Base-by-base conservation (phyloP, 225 moss, liverwort and hornwort genomes). In the Lunularia cruciata region DNA sequence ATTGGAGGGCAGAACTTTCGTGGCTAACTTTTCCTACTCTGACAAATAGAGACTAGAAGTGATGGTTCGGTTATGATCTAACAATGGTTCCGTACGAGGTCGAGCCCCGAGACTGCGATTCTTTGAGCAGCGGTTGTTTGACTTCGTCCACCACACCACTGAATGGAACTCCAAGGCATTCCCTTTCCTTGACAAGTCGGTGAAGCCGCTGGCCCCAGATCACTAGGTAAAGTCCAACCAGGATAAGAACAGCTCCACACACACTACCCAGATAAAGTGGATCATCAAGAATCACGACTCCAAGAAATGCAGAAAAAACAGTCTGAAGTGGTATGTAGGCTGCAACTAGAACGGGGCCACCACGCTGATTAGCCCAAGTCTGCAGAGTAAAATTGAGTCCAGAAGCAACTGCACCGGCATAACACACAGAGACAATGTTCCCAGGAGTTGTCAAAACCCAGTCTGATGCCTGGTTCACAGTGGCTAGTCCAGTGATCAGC, bases 141-240 rank as follows among this genome's bases (percentile, higher is more conserved):
- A n/a, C n/a, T n/a, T n/a, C n/a, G n/a, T n/a, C n/a, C n/a, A n/a
- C n/a, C 40, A 25, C 71, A 19, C 60, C 54, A 37, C 51, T 66
- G 80, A 80, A 80, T 19, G 80, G 80, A 10, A 68, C 47, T 16
- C 72, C 26, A 1, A 80, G 62, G 15, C 61, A 37, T 19, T 68
- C 36, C 51, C 62, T 75, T 18, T 81, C 76, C 19, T 55, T 77
- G 20, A 70, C 55, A 55, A 23, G 72, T 12, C 83, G 48, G 37
- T 79, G 38, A 69, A 89, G 67, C 31, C 59, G 69, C 67, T 75
- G 73, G 43, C 90, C 90, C 92, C 90, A 95, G 49, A 84, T 81
- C 47, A 92, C 92, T 32, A 95, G 77, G 73, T 78, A 92, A 15
- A 95, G 82, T 43, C 92, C 92, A 27, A 25, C 10, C 42, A 87